Base-by-base conservation (phyloP, 1,284 basidiomycete genomes). In the Xerocomus minutiporus region DNA sequence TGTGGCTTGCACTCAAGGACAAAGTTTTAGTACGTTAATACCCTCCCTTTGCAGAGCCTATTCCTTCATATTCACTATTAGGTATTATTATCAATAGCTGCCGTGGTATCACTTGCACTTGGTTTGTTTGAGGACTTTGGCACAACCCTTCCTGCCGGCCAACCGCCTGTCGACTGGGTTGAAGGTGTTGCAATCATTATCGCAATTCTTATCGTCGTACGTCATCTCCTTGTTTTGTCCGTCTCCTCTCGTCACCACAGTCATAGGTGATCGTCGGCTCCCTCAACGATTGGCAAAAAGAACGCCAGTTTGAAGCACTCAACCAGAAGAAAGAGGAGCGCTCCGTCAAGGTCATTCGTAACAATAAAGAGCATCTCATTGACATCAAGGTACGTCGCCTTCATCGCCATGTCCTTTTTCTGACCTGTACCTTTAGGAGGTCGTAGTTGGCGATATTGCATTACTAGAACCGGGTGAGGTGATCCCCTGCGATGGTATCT, bases 301-400 rank as follows among this genome's bases (percentile, higher is more conserved):
- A 99, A 69, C 84, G 85, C 7, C 96, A 99, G 73, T 98, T 99
- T 75, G 86, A 90, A 64, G 78, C 78, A 36, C 81, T 99, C 50
- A 97, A 97, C 66, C 91, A 91, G 59, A 91, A 97, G 74, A 97
- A 97, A 73, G 97, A 98, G 54, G 93, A 97, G 63, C 90, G 96
- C 45, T 83, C 83, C 9, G 86, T 98, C 64, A 97, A 97, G 72
- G 89, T 93, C 50, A 86, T 97, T 54, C 89, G 97, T 11, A 79
- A 83, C 58, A 94, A 94, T 28, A 73, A 76, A 32, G 93, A 97
- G 62, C 80, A 77, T 58, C 73, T 92, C 38, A 79, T 97, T 62
- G 89, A 94, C 67, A 80, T 94, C 69, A 88, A 87, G 75, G 84
- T 83, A 54, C 25, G 74, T 65, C 20, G 11, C 25, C 11, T n/a